phyloP scores from a whole-genome alignment of 768 basidiomycete species.

The Leccinum arenicola region DNA sequence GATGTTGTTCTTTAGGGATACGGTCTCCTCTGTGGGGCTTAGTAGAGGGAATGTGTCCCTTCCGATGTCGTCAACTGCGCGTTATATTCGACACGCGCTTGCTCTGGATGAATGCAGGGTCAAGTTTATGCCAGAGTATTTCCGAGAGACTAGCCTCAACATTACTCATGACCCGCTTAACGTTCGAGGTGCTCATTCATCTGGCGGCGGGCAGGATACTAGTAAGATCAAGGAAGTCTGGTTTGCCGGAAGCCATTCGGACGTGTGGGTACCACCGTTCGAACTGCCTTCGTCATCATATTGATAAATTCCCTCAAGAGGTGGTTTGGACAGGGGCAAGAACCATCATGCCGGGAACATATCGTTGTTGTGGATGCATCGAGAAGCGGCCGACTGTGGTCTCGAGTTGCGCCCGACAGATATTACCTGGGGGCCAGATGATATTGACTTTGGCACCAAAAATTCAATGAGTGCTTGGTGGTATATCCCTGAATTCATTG shows the following conservation, averaged over 20 bases:
- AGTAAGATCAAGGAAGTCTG: slow-evolving; percentile 32
- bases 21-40: slow-evolving; percentile 41
- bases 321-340: slow-evolving; percentile 11
- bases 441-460: too few species aligned
- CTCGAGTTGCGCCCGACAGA: slow-evolving; percentile 11
- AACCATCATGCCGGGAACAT: neutral
- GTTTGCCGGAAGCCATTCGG: slow-evolving; percentile 4
- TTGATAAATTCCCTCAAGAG: slow-evolving; percentile 2
- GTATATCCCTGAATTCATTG: too few species aligned
- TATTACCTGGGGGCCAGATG: neutral
- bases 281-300: too few species aligned
- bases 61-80: slow-evolving; percentile 53
- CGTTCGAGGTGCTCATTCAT: neutral
- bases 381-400: neutral
- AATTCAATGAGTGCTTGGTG: too few species aligned
- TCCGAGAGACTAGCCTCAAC: slow-evolving; percentile 20
- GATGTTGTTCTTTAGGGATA: slow-evolving; percentile 40
- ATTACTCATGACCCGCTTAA: slow-evolving; percentile 2
- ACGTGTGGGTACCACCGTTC: slow-evolving; percentile 18
- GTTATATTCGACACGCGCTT: neutral
- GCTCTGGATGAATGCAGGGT: neutral
- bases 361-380: neutral
- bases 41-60: slow-evolving; percentile 41
- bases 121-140: neutral
- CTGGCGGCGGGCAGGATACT: neutral